Evolutionary conservation across 176 grass and related monocot genomes (phyloP).

Genomic region (Oryza glumipatula): DNA sequence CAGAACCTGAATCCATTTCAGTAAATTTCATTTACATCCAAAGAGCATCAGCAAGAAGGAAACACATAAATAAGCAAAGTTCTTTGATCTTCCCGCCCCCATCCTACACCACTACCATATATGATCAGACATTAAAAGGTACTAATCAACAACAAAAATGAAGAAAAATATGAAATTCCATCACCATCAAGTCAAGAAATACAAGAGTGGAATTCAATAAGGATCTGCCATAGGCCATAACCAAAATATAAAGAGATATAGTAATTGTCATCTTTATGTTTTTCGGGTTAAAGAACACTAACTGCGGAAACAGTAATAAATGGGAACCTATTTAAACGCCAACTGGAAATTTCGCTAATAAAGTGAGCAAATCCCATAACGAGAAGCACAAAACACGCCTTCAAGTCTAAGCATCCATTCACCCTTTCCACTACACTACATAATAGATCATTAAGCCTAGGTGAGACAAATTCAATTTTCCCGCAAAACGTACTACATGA

Average conservation of each 20-base stretch:
- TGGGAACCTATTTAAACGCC: background rate
- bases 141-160: background rate
- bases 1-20: slow-evolving; percentile 13
- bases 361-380: background rate
- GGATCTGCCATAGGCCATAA: background rate
- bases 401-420: background rate
- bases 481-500: background rate
- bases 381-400: background rate
- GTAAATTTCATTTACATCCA: slow-evolving; percentile 2
- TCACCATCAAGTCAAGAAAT: background rate
- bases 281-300: background rate
- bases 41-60: slow-evolving; percentile 3
- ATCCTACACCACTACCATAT: background rate
- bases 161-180: background rate
- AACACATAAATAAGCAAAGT: background rate
- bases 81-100: background rate
- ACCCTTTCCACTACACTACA: slow-evolving; percentile 4
- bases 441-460: background rate
- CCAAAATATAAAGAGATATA: background rate
- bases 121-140: background rate
- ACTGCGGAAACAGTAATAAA: background rate
- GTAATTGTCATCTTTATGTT: background rate
- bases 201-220: slow-evolving; percentile 7
- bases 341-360: background rate
- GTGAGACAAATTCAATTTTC: slow-evolving; percentile 3